Base-by-base conservation (phyloP, 2,329 filamentous ascomycete genomes). In the Trichophyton schoenleinii region DNA sequence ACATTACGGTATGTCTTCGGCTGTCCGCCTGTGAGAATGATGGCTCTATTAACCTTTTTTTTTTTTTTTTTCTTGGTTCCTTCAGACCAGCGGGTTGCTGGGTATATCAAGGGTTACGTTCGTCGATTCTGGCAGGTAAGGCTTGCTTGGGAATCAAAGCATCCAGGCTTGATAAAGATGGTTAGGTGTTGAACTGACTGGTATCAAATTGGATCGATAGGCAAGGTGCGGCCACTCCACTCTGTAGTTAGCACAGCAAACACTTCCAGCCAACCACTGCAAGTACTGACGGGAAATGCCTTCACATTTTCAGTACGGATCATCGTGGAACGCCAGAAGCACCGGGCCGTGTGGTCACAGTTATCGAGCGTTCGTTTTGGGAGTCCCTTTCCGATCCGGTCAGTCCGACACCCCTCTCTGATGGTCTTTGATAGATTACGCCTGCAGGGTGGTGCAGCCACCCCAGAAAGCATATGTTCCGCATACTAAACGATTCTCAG, bases 61-160 rank as follows among this genome's bases (percentile, higher is more conserved):
- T 2, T 22, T 49, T 4, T 5, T 6, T 34, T 49, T 5, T 5
- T 6, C 25, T 3, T 36, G 8, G 34, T 13, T 28, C 28, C 28
- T 61, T 31, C 67, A 96, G 92, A 97, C 71, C 82, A 84, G 68
- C 83, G 91, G 62, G 79, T 97, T 31, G 89, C 91, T 1, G 94
- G 92, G 57, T 96, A 90, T 79, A 91, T 97, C 22, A 88, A 86
- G 67, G 91, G 91, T 67, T 99, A 96, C 73, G 91, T 99, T 46
- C 86, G 94, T 62, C 83, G 94, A 42, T 97, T 99, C 75, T 99
- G 94, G 94, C 94, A 99, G 85, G 92, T 95, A 80, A 13, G 68
- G 87, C 74, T 22, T 58, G 13, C 13, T 22, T 15, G 46, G 11
- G 46, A 6, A 28, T 49, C 9, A 49, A 11, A 11, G 18, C 36